Base-by-base conservation (phyloP, 2,329 filamentous ascomycete genomes). In the Aspergillus chevalieri region DNA sequence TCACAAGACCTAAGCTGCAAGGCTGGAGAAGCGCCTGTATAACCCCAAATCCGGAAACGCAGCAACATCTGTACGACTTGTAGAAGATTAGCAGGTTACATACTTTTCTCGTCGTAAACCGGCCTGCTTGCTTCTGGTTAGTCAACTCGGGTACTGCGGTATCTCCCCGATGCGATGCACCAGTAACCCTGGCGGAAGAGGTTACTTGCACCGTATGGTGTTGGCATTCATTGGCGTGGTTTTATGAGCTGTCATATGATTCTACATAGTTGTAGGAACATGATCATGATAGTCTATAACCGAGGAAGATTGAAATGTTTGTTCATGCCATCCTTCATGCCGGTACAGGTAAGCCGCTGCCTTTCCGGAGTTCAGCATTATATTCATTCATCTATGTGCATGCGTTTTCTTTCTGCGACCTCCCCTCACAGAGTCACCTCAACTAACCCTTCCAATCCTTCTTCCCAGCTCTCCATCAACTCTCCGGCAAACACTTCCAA, bases 401-500 rank as follows among this genome's bases (percentile, higher is more conserved):
- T 26, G 10, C 12, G 19, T 44, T 28, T n/a, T 14, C 14, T 38
- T 6, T 38, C 9, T 43, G 15, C 42, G 42, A 19, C 28, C 30
- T 36, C n/a, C n/a, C 7, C 47, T 61, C 51, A 69, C 41, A 68
- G 49, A 47, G 51, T 62, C 34, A 66, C 59, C 12, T 48, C 47
- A 50, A 73, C 48, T 34, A 74, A 57, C 3, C 72, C 71, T 47
- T 71, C 65, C 21, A 75, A 60, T 5, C 65, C 71, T 47, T 74
- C 72, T 44, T 74, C 71, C 73, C 73, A 75, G 54, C 73, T 75
- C 51, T 75, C 72, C 63, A 69, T 73, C 55, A 75, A 57, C 28
- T 64, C 61, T n/a, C 69, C 71, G 51, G 69, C 72, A 56, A 73
- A 69, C 17, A 73, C 48, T 56, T 75, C 73, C 50, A 75, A 52